A percentile compares a stretch with the other conserved stretches of the same genome.
Conservation (phyloP, 164 flowering plant genomes). For the Malania oleifera region DNA sequence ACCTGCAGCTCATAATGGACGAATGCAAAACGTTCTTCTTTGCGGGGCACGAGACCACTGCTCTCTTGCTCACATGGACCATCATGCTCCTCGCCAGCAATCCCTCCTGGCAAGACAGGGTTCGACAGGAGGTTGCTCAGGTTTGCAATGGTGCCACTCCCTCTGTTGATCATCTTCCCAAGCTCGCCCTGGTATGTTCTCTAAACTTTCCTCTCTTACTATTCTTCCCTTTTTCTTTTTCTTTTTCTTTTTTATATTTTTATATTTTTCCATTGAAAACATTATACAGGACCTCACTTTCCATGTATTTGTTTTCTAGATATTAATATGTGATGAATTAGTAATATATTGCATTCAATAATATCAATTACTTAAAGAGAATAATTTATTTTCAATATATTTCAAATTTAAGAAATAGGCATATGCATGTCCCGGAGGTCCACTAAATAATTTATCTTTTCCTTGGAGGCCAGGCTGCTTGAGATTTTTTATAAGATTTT, state of each 20-base stretch:
- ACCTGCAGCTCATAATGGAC: slow-evolving; percentile 74
- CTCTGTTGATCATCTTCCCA: slow-evolving; percentile 67
- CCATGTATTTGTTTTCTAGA: too few species aligned
- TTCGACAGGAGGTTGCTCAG: slow-evolving; percentile 53
- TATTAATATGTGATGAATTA: too few species aligned
- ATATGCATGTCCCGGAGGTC: too few species aligned
- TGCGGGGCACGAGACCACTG: slow-evolving; percentile 93
- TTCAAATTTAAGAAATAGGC: too few species aligned
- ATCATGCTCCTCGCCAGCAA: slow-evolving; percentile 85
- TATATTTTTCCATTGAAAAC: neutral
- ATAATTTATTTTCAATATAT: too few species aligned
- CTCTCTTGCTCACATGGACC: slow-evolving; percentile 92
- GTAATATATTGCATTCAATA: too few species aligned
- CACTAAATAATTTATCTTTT: too few species aligned
- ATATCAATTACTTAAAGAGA: too few species aligned
- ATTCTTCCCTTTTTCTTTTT: neutral
- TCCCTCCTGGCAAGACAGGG: slow-evolving; percentile 83
- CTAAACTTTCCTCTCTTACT: neutral
- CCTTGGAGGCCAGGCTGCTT: too few species aligned
- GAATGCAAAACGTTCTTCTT: slow-evolving; percentile 97
- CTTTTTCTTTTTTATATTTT: neutral
- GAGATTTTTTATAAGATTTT: too few species aligned
- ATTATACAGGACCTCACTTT: too few species aligned
- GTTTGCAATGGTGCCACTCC: slow-evolving; percentile 60
- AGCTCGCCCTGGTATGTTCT: slow-evolving; percentile 57